A percentile compares a stretch with the other conserved stretches of the same genome.
phyloP scores from a whole-genome alignment of 768 basidiomycete species.

The Amanita fuliginea region DNA sequence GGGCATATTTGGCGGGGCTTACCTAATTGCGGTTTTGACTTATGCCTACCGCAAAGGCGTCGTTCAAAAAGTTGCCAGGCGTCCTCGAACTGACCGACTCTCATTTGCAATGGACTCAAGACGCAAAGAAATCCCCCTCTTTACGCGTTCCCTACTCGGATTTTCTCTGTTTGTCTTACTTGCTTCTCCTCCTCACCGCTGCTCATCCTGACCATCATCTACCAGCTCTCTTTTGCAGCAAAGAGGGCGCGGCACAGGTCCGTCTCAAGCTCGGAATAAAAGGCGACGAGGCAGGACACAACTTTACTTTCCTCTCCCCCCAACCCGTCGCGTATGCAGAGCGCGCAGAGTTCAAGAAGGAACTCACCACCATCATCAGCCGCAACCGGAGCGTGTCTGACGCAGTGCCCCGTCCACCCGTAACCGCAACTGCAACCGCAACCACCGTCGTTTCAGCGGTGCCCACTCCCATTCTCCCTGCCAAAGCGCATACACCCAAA shows the following conservation, averaged over 20 bases:
- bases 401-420: slow-evolving; percentile 17
- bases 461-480: slow-evolving; percentile 10
- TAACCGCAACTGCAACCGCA: slow-evolving; percentile 14
- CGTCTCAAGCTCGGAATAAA: slow-evolving; percentile 64
- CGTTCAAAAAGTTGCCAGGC: slow-evolving; percentile 77
- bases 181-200: slow-evolving; percentile 19
- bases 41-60: slow-evolving; percentile 61
- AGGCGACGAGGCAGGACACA: slow-evolving; percentile 64
- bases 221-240: slow-evolving; percentile 76
- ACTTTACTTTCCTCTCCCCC: slow-evolving; percentile 71
- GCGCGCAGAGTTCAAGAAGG: slow-evolving; percentile 74
- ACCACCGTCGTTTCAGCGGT: slow-evolving; percentile 7
- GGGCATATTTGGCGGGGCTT: slow-evolving; percentile 15
- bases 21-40: slow-evolving; percentile 20
- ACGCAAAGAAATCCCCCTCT: slow-evolving; percentile 52
- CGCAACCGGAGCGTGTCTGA: slow-evolving; percentile 46
- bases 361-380: slow-evolving; percentile 67
- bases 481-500: slow-evolving; percentile 23
- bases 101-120: slow-evolving; percentile 73
- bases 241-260: slow-evolving; percentile 72
- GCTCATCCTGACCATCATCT: slow-evolving; percentile 31
- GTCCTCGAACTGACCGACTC: slow-evolving; percentile 63
- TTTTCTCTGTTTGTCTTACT: slow-evolving; percentile 42
- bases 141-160: slow-evolving; percentile 53
- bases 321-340: slow-evolving; percentile 53